These are phyloP conservation scores for Phytophthora lateralis DNA, from an alignment of 352 stramenopile genomes.

Conservation along the genomic window DNA sequence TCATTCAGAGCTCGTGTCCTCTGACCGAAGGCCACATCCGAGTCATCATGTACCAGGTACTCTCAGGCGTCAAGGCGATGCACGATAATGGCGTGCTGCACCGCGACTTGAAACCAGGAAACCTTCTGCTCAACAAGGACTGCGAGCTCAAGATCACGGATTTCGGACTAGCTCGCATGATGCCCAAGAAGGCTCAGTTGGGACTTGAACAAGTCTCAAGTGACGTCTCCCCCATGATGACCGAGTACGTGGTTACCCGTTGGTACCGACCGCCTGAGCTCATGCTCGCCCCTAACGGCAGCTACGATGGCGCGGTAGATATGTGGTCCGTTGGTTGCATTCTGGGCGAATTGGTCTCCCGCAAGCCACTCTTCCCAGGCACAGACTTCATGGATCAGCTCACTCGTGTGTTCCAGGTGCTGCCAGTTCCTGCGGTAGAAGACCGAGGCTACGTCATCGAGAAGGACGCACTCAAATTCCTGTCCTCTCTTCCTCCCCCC, in stretches of 20 bases:
- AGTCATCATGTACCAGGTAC: conserved; percentile 88
- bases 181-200: conserved; percentile 48
- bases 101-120: conserved; percentile 95
- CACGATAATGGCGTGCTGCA: conserved; percentile 94
- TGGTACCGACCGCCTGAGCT: conserved; percentile 94
- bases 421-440: conserved; percentile 70
- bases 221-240: conserved; percentile 73
- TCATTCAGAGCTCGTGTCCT: conserved; percentile 90
- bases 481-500: conserved; percentile 70
- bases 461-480: conserved; percentile 85
- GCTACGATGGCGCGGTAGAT: conserved; percentile 88
- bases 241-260: conserved; percentile 90
- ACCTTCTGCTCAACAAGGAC: conserved; percentile 92
- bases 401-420: conserved; percentile 78
- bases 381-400: conserved; percentile 89
- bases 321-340: conserved; percentile 93
- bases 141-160: conserved; percentile 95
- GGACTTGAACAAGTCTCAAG: conserved; percentile 15
- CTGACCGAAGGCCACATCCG: conserved; percentile 81
- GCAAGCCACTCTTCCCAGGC: conserved; percentile 80
- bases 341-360: conserved; percentile 89
- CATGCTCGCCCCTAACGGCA: conserved; percentile 90
- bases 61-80: conserved; percentile 90
- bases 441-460: conserved; percentile 76
- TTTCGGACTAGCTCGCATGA: conserved; percentile 93